phyloP scores from a whole-genome alignment of 345 rosid genomes.

The Melaleuca alternifolia region DNA sequence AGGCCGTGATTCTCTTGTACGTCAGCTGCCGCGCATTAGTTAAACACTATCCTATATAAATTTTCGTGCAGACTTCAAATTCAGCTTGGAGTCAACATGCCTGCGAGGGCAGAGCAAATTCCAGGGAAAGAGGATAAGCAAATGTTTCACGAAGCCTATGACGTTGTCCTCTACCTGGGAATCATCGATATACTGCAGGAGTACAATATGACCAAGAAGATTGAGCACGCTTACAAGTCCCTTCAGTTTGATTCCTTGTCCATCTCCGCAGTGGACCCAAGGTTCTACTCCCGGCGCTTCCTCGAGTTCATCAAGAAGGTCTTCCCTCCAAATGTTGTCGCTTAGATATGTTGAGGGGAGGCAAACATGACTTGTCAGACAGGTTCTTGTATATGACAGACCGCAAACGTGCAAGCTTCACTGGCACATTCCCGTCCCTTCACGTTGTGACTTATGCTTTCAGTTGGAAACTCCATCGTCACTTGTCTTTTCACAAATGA shows the following conservation, averaged over 20 bases:
- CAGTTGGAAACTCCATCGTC: neutral
- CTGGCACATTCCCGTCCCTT: neutral
- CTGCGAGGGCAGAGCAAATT: constrained; percentile 80
- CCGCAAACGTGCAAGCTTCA: neutral
- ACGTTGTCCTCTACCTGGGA: constrained; percentile 87
- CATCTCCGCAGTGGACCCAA: constrained; percentile 88
- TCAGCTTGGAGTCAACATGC: constrained; percentile 97
- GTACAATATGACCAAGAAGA: constrained; percentile 81
- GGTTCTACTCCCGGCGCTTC: constrained; percentile 75
- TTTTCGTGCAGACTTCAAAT: constrained; percentile 57
- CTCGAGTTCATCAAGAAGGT: constrained; percentile 73
- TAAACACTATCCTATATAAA: neutral
- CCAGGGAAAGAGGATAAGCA: constrained; percentile 70
- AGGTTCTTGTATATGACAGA: neutral
- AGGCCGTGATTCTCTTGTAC: neutral
- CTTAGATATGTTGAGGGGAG: neutral
- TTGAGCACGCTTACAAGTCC: constrained; percentile 91
- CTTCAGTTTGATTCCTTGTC: constrained; percentile 78
- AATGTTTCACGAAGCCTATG: constrained; percentile 54
- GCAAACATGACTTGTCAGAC: neutral
- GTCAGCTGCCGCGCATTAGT: neutral
- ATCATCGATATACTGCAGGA: constrained; percentile 91
- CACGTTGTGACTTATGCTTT: neutral
- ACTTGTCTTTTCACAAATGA: neutral
- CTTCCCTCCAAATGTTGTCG: constrained; percentile 41